Conservation (phyloP, 2,329 filamentous ascomycete genomes). For the Sporothrix mexicana region DNA sequence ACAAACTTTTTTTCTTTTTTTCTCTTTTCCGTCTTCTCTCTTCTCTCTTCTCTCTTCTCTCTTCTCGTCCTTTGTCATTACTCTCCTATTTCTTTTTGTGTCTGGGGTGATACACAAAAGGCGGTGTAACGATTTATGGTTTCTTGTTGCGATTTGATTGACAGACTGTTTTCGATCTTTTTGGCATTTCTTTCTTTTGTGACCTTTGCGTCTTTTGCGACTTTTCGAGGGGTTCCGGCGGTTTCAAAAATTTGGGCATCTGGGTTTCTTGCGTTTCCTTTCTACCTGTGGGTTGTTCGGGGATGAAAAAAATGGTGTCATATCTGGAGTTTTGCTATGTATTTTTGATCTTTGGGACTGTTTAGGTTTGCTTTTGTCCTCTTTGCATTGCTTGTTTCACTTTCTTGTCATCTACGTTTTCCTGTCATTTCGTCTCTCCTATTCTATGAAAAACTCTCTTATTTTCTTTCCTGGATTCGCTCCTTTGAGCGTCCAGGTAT, state of each 20-base stretch:
- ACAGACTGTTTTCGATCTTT: background rate
- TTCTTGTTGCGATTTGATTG: conserved; percentile 10
- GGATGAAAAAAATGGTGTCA: conserved; percentile 2
- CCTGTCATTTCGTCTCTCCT: background rate
- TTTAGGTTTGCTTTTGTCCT: conserved; percentile 12
- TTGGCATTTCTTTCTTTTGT: background rate
- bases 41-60: conserved; percentile 15
- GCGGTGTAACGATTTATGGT: conserved; percentile 26
- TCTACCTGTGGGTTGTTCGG: background rate
- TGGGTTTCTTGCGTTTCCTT: background rate
- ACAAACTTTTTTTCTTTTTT: too few species aligned
- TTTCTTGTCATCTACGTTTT: background rate
- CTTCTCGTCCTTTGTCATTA: conserved; percentile 1
- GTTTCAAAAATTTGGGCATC: conserved; percentile 25
- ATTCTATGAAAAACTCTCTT: conserved; percentile 14
- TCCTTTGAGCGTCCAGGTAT: conserved; percentile 4
- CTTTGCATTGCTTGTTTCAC: background rate
- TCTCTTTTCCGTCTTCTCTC: conserved; percentile 11
- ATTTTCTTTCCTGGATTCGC: background rate
- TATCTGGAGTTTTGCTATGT: background rate
- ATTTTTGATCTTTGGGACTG: background rate
- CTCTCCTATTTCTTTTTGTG: conserved; percentile 1
- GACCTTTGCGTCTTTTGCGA: background rate
- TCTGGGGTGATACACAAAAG: conserved; percentile 25
- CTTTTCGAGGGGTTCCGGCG: conserved; percentile 13